Percentiles rank a stretch among this genome's conserved stretches.
These are phyloP conservation scores for Ramaria sp. DNA, from an alignment of 768 basidiomycete species.

Conservation along the genomic window DNA sequence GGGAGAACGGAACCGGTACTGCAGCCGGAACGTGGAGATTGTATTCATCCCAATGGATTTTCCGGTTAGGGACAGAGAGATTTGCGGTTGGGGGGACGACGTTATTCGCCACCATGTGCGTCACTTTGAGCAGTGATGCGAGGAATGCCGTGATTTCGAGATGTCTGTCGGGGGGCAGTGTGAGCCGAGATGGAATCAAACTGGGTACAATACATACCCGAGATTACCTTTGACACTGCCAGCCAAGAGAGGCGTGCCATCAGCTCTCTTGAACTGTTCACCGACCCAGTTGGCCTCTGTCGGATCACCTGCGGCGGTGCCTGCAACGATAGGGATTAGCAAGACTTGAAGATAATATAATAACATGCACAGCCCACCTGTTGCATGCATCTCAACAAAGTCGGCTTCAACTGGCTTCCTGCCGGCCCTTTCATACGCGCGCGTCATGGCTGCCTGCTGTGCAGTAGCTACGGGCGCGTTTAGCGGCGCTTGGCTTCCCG, in stretches of 20 bases:
- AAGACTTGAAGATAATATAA: not conserved
- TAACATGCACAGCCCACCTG: conserved; percentile 20
- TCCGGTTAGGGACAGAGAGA: conserved; percentile 24
- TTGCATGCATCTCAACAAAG: conserved; percentile 40
- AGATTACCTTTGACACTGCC: conserved; percentile 39
- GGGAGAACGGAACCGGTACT: conserved; percentile 18
- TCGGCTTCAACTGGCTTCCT: conserved; percentile 31
- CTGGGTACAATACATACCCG: conserved; percentile 21
- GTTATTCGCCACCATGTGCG: conserved; percentile 26
- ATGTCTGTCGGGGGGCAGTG: conserved; percentile 20
- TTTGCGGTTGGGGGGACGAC: conserved; percentile 33
- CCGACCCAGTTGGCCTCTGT: conserved; percentile 42
- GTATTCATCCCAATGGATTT: conserved; percentile 30
- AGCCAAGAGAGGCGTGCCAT: conserved; percentile 21
- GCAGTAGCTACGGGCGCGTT: conserved; percentile 28
- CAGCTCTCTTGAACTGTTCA: conserved; percentile 21
- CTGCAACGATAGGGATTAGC: conserved; percentile 6
- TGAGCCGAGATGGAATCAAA: not conserved
- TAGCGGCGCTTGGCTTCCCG: conserved; percentile 27
- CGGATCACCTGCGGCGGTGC: conserved; percentile 38
- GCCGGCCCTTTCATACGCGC: conserved; percentile 24
- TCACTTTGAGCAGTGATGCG: conserved; percentile 33
- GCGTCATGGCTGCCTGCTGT: conserved; percentile 27
- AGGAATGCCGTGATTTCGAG: conserved; percentile 34
- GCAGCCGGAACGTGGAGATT: conserved; percentile 24